Conservation (phyloP, 768 basidiomycete genomes). For the Lentinula boryana region DNA sequence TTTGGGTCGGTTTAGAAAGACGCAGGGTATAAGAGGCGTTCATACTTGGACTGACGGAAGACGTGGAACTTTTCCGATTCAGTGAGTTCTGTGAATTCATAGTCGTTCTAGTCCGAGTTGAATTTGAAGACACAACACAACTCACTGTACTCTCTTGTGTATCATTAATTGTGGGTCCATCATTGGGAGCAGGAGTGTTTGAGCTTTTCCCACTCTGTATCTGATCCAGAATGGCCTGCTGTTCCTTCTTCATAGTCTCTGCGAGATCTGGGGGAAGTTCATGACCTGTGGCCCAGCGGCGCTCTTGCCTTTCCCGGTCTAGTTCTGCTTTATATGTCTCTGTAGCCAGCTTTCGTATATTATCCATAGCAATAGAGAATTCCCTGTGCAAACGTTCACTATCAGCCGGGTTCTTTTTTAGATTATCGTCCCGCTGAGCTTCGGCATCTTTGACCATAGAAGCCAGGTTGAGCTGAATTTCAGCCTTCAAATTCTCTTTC, state of each 20-base stretch:
- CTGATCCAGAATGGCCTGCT: conserved; percentile 3
- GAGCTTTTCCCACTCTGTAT: conserved; percentile 2
- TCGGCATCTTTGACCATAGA: conserved; percentile 32
- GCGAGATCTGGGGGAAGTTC: conserved; percentile 5
- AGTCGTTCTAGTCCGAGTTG: background rate
- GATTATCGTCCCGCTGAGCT: conserved; percentile 45
- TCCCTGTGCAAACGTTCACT: conserved; percentile 32
- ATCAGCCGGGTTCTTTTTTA: conserved; percentile 35
- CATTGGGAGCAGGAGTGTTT: background rate
- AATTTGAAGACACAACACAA: background rate
- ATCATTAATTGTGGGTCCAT: background rate
- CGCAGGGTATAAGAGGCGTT: background rate
- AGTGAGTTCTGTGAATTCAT: background rate
- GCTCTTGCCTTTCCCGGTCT: conserved; percentile 42
- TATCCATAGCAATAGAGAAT: conserved; percentile 34
- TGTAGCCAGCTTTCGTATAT: conserved; percentile 36
- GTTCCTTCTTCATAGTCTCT: conserved; percentile 7
- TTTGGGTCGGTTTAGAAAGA: conserved; percentile 1
- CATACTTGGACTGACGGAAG: background rate
- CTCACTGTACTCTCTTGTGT: background rate
- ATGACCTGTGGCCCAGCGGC: conserved; percentile 40
- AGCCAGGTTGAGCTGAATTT: background rate
- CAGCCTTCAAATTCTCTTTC: conserved; percentile 3
- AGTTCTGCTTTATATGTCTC: conserved; percentile 41
- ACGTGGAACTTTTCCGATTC: background rate